A percentile compares a stretch with the other conserved stretches of the same genome.
These are phyloP conservation scores for Trebouxia sp. DNA, from an alignment of 139 green algal genomes.

Conservation along the genomic window DNA sequence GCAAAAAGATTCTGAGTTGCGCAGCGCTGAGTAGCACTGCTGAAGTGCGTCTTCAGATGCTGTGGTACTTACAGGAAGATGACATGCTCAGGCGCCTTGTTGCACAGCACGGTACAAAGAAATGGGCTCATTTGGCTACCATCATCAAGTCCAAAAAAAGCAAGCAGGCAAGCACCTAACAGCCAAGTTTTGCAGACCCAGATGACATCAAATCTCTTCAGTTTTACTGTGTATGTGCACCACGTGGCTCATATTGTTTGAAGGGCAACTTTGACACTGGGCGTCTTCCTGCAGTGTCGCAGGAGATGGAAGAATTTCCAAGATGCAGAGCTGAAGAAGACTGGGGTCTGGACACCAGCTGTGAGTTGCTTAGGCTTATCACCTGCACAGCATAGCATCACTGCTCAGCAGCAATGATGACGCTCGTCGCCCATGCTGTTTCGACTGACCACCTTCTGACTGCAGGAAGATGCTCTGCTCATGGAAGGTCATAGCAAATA, in stretches of 20 bases:
- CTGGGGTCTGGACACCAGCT: constrained; percentile 15
- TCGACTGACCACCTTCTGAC: background rate
- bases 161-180: constrained; percentile 31
- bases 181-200: too few species aligned
- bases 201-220: too few species aligned
- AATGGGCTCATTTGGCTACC: constrained; percentile 28
- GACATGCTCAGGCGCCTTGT: constrained; percentile 23
- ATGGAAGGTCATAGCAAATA: constrained; percentile 26
- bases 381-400: background rate
- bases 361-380: background rate
- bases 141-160: constrained; percentile 32
- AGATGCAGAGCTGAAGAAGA: constrained; percentile 27
- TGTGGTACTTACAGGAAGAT: constrained; percentile 24
- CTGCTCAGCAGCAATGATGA: too few species aligned
- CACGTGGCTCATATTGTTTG: too few species aligned
- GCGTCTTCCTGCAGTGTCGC: constrained; percentile 3
- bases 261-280: background rate
- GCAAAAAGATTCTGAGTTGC: too few species aligned
- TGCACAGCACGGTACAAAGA: constrained; percentile 23
- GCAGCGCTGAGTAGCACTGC: too few species aligned
- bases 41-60: too few species aligned
- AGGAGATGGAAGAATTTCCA: constrained; percentile 33
- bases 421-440: too few species aligned
- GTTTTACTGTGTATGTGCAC: too few species aligned
- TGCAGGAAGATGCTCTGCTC: constrained; percentile 33